A percentile compares a stretch with the other conserved stretches of the same genome.
These are phyloP conservation scores for Paxillus rubicundulus DNA, from an alignment of 768 basidiomycete genomes.

Conservation along the genomic window DNA sequence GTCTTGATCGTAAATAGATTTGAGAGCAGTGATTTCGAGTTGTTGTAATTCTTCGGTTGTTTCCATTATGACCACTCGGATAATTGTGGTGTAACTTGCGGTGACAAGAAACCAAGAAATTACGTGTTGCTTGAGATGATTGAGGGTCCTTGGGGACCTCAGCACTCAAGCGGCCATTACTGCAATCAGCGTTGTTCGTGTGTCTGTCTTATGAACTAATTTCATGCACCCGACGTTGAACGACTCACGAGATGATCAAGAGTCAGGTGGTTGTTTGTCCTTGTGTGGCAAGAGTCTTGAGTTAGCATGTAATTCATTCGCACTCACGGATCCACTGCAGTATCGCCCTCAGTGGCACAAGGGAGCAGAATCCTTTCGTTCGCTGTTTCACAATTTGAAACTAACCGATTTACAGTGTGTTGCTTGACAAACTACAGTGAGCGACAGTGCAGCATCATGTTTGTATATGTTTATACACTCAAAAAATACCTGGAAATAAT, in stretches of 20 bases:
- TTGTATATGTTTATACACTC: no score
- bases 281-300: constrained; percentile 10
- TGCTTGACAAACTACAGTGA: no score
- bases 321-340: no score
- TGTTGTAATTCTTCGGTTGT: constrained; percentile 64
- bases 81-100: constrained; percentile 8
- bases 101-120: constrained; percentile 25
- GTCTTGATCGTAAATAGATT: constrained; percentile 78
- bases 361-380: no score
- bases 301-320: no score
- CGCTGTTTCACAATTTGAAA: no score
- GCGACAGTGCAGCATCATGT: no score
- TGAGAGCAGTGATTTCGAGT: constrained; percentile 73
- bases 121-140: constrained; percentile 50
- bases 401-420: no score
- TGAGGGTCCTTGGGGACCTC: constrained; percentile 66
- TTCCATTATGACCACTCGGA: constrained; percentile 50
- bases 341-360: no score
- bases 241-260: constrained; percentile 7
- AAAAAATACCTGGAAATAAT: no score
- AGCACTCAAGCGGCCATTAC: constrained; percentile 74
- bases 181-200: constrained; percentile 8
- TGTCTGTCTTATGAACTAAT: constrained; percentile 6
- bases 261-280: constrained; percentile 20
- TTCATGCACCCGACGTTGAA: background rate